Evolutionary conservation across 768 basidiomycete genomes (phyloP), one percentile per base, ranked within the genome.

Genomic region (Russula olivacea): DNA sequence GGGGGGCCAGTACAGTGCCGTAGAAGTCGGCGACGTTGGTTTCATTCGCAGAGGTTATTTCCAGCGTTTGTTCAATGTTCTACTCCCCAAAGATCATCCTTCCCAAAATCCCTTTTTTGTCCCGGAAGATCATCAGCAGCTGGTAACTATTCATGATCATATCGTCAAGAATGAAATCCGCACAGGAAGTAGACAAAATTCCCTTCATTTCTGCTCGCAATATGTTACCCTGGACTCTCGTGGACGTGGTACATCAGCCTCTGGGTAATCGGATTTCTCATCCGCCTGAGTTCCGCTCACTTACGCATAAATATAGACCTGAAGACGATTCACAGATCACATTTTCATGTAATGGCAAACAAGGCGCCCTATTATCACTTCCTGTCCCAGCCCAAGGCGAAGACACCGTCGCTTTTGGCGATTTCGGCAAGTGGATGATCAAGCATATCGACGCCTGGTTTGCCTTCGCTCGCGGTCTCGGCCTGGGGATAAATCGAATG

Each of bases 21-120:
- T 52, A 2, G 32, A 52, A 52, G 51, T 52, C 19, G 51, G 51
- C 30, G 51, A 52, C n/a, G 51, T 52, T 34, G 51, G 51, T 34
- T 52, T 52, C 51, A 30, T 52, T 21, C 51, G 30, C 51, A n/a
- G 23, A 51, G 50, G 50, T 30, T 30, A 30, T 51, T 51, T 51
- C 19, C 50, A 51, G 17, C 50, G 50, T 12, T 12, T 52, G 9
- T 52, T 52, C 51, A 52, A 52, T 34, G 11, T 52, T 30, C 10
- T 52, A 34, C 32, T 19, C 4, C 51, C 51, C 12, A 52, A 19
- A 32, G 30, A 52, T 52, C 51, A 52, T 34, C 30, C 19, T 6
- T 19, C 50, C 30, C 51, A 52, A n/a, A 43, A 43, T n/a, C 43
- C n/a, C 9, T n/a, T n/a, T 1, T 43, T 43, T n/a, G 43, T 43